Percentiles rank a stretch among this genome's conserved stretches.
phyloP scores from a whole-genome alignment of 2,329 filamentous ascomycete species.

The Pseudogymnoascus sp. region DNA sequence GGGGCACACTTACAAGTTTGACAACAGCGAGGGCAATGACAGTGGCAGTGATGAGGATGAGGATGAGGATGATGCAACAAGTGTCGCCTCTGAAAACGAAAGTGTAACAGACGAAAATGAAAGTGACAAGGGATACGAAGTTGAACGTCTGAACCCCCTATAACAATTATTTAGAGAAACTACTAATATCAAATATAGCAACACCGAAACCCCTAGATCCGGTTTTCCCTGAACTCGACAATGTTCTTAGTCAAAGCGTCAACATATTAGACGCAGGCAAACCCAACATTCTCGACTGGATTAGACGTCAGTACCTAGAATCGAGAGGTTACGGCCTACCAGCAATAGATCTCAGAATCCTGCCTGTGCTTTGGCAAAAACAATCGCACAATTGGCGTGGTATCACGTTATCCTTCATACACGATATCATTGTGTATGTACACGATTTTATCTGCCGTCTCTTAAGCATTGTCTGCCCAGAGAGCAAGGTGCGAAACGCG shows the following conservation, averaged over 20 bases:
- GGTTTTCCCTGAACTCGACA: not conserved
- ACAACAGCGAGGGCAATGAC: not conserved
- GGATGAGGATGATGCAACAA: not conserved
- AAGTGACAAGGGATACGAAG: not conserved
- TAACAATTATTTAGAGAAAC: not conserved
- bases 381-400: conserved; percentile 34
- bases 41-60: not conserved
- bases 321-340: conserved; percentile 14
- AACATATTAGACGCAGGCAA: not conserved
- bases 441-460: conserved; percentile 36
- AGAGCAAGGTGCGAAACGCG: conserved; percentile 36
- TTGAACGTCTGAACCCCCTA: not conserved
- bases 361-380: conserved; percentile 14
- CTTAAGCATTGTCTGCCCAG: conserved; percentile 17
- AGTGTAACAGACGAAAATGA: not conserved
- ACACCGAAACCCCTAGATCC: not conserved
- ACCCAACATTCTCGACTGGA: conserved; percentile 11
- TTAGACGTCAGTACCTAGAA: conserved; percentile 12
- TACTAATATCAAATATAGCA: not conserved
- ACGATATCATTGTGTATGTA: conserved; percentile 40
- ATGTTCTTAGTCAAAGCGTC: not conserved
- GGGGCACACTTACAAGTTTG: conserved; percentile 13
- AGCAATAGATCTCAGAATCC: conserved; percentile 11
- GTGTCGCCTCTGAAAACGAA: not conserved
- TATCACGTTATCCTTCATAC: conserved; percentile 41